Conservation (phyloP, 768 basidiomycete genomes). For the Mycena rosella region DNA sequence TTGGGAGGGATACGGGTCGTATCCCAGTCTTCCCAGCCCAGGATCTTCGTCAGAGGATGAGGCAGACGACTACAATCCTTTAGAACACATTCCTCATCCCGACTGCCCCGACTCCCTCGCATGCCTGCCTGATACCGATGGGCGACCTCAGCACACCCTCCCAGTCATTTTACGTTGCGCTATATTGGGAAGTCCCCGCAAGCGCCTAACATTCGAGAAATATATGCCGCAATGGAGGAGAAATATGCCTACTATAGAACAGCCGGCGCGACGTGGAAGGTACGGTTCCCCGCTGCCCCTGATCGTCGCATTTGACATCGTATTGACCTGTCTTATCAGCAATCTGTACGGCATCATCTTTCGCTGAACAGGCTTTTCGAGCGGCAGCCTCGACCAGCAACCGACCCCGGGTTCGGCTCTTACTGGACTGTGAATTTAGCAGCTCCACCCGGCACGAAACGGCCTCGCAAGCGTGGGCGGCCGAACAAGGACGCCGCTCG, state of each 20-base stretch:
- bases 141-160: conserved; percentile 85
- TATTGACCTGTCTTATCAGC: conserved; percentile 57
- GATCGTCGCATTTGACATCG: conserved; percentile 23
- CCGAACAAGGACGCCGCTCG: conserved; percentile 58
- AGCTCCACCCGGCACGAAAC: conserved; percentile 89
- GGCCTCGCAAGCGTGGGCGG: conserved; percentile 84
- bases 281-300: conserved; percentile 44
- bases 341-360: conserved; percentile 90
- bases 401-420: conserved; percentile 89
- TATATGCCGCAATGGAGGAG: conserved; percentile 88
- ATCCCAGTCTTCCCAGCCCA: conserved; percentile 29
- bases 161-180: conserved; percentile 89
- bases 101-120: conserved; percentile 83
- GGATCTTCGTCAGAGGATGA: conserved; percentile 37
- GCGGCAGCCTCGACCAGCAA: conserved; percentile 83
- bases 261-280: conserved; percentile 90
- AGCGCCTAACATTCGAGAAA: conserved; percentile 87
- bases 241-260: conserved; percentile 87
- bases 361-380: conserved; percentile 88
- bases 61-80: conserved; percentile 40
- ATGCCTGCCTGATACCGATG: conserved; percentile 84
- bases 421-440: conserved; percentile 92
- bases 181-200: conserved; percentile 81
- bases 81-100: conserved; percentile 62
- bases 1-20: conserved; percentile 34